These are phyloP conservation scores for Hypsizygus ulmarius DNA, from an alignment of 1,284 basidiomycete genomes.

Conservation along the genomic window DNA sequence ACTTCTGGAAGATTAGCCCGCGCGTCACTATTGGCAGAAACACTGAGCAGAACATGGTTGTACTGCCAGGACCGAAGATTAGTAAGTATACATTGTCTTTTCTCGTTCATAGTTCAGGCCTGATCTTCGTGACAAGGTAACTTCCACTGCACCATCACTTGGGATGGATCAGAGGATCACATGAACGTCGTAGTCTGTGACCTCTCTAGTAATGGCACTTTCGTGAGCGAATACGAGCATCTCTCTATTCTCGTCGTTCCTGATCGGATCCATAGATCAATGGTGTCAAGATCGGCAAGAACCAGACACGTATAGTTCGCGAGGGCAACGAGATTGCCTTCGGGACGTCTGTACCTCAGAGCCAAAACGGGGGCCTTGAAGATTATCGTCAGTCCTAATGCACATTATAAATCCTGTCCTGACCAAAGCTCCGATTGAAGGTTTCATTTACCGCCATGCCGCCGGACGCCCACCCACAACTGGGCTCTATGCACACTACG, in stretches of 20 bases:
- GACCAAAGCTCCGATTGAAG: slow-evolving; percentile 25
- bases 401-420: slow-evolving; percentile 8
- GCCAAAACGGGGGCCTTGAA: slow-evolving; percentile 46
- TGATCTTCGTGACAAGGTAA: slow-evolving; percentile 47
- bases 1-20: slow-evolving; percentile 53
- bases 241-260: slow-evolving; percentile 1
- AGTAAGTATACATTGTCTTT: slow-evolving; percentile 50
- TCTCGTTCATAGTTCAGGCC: slow-evolving; percentile 11
- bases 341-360: slow-evolving; percentile 52
- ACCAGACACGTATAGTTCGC: slow-evolving; percentile 55
- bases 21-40: slow-evolving; percentile 56
- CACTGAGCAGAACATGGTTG: slow-evolving; percentile 44
- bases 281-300: slow-evolving; percentile 59
- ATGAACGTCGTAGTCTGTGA: slow-evolving; percentile 68
- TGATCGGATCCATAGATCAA: slow-evolving; percentile 57
- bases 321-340: slow-evolving; percentile 85
- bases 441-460: slow-evolving; percentile 48
- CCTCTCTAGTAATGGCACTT: slow-evolving; percentile 83
- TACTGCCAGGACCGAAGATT: slow-evolving; percentile 65
- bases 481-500: slow-evolving; percentile 63
- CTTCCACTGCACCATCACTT: slow-evolving; percentile 59
- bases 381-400: slow-evolving; percentile 49
- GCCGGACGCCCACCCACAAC: slow-evolving; percentile 45
- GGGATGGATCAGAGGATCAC: slow-evolving; percentile 58
- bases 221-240: slow-evolving; percentile 47